These are phyloP conservation scores for Boletus vermiculosoides DNA, from an alignment of 768 basidiomycete species.

Conservation along the genomic window DNA sequence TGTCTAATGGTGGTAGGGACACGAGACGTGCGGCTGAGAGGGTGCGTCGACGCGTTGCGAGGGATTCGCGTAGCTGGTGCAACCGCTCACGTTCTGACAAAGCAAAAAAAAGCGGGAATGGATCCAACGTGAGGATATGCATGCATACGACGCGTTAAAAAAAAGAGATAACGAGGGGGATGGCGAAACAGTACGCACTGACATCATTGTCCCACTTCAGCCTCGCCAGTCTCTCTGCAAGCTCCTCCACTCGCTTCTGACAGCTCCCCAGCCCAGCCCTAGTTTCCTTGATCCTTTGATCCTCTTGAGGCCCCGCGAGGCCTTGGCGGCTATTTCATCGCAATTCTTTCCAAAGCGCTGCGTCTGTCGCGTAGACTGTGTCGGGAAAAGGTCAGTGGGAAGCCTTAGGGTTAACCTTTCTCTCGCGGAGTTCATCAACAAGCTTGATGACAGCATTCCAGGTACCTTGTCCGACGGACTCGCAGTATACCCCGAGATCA, in stretches of 20 bases:
- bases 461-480: no score
- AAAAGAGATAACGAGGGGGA: no score
- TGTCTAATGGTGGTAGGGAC: slow-evolving; percentile 25
- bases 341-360: slow-evolving; percentile 58
- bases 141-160: not conserved
- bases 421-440: no score
- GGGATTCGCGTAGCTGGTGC: slow-evolving; percentile 53
- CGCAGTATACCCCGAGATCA: no score
- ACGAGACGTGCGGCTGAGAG: slow-evolving; percentile 56
- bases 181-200: slow-evolving; percentile 41
- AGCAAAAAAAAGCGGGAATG: no score
- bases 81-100: slow-evolving; percentile 63
- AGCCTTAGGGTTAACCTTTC: no score
- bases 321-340: slow-evolving; percentile 57
- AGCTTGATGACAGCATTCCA: no score
- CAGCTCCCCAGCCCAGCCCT: slow-evolving; percentile 50
- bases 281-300: slow-evolving; percentile 43
- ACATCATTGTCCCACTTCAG: slow-evolving; percentile 61
- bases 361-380: slow-evolving; percentile 53
- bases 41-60: slow-evolving; percentile 64
- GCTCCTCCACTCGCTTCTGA: slow-evolving; percentile 52
- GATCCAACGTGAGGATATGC: not conserved
- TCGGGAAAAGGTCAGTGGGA: not conserved
- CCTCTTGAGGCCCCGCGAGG: slow-evolving; percentile 45
- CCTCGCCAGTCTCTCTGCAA: slow-evolving; percentile 45